Evolutionary conservation across 306 rosid genomes (phyloP), one percentile per base, ranked within the genome.

Genomic region (Quercus aquifolioides): DNA sequence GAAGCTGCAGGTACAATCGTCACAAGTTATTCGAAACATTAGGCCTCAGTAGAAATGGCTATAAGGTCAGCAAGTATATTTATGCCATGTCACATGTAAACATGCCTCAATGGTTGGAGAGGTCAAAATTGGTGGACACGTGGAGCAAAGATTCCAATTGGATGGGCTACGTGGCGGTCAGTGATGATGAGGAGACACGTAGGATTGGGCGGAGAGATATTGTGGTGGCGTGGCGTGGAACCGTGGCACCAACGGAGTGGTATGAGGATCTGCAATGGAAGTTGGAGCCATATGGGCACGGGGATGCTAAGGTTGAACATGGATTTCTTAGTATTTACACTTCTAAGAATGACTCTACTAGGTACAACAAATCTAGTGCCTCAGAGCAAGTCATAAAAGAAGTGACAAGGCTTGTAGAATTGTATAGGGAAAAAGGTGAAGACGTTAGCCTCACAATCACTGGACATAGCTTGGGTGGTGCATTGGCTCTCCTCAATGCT

Each of bases 401-500:
- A 76, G 74, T 90, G 23, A 75, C 56, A 1, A 78, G 81, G 54
- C 74, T 92, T 1, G 79, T 86, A 3, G 52, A 83, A 1, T 69
- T 73, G 46, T 92, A 82, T 21, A 64, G 41, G 23, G 55, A 76
- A 51, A 87, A 84, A 63, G 90, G 87, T 30, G 90, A 92, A 70
- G 81, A 89, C 68, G 84, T 87, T 71, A 92, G 95, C 25, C 78
- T 92, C 2, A 90, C 92, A 5, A 84, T 92, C 54, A 90, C 95
- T 0, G 95, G 97, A 4, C 97, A 92, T 64, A 92, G 97, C 77
- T 77, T 92, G 19, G 97, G 97, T 0, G 97, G 95, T 8, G 93
- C 94, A 5, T 57, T 92, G 76, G 92, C 95, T 17, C 35, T 86
- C 57, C 84, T 90, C 2, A 89, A 85, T 57, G 97, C 93, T 0